Base-by-base conservation (phyloP, 768 basidiomycete genomes). In the Lentinula sp. region DNA sequence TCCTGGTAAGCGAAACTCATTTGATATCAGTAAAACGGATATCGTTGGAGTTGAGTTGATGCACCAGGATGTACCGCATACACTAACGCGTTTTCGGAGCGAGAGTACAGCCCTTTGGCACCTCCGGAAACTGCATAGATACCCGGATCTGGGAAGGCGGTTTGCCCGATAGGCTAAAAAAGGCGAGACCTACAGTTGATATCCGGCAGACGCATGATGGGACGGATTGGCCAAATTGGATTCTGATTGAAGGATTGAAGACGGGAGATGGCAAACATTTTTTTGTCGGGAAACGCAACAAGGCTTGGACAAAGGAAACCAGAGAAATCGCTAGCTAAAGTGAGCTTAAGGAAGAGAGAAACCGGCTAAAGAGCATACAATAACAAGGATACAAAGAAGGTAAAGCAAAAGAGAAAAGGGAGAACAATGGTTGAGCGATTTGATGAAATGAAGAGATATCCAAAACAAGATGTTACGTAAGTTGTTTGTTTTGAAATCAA, bases 231-330 rank as follows among this genome's bases (percentile, higher is more conserved):
- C 37, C n/a, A 11, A 40, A 10, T 21, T 43, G 9, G 39, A 40
- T 31, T 28, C 21, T 56, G 55, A 56, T 56, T 56, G 55, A 56
- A 3, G 39, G n/a, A 37, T 55, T 55, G 54, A n/a, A 56, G 39
- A 56, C 55, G 55, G 16, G 23, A 56, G 55, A 56, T 56, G 55
- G 55, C 21, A n/a, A 54, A 54, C 23, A 11, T 28, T 56, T 43
- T 31, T 23, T 56, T 23, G 37, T 28, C 5, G 40, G 55, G 39
- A 56, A 16, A n/a, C 18, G 53, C 16, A 21, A 56, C 21, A 56
- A 23, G 32, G 18, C 31, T 10, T 32, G 32, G 11, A 18, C 37
- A 40, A 35, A 13, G 2, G 35, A 18, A 51, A 31, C 6, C 1
- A 51, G 4, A 18, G 4, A 16, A 8, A 10, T 49, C 4, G 50